Evolutionary conservation across 2,329 filamentous ascomycete species (phyloP).

Genomic region (Laburnicola sp.): DNA sequence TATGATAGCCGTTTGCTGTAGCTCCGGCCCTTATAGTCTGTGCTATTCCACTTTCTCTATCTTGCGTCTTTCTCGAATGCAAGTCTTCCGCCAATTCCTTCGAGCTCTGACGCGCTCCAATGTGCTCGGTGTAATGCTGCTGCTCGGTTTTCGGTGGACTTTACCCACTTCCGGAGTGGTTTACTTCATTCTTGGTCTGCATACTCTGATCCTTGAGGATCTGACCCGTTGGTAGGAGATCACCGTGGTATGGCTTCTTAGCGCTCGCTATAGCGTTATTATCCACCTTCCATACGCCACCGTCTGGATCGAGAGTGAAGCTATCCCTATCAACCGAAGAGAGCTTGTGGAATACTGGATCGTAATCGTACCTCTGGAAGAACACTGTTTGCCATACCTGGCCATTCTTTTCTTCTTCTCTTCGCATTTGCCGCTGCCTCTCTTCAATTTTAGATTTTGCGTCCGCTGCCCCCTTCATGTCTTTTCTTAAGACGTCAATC

Average conservation of each 20-base stretch:
- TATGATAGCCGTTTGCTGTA: background rate
- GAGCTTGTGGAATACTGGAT: slow-evolving; percentile 32
- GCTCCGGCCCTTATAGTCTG: background rate
- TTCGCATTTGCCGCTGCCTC: slow-evolving; percentile 49
- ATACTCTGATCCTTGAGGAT: slow-evolving; percentile 4
- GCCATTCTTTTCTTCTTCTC: slow-evolving; percentile 42
- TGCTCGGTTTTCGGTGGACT: slow-evolving; percentile 1
- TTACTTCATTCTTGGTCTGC: slow-evolving; percentile 1
- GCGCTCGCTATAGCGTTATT: slow-evolving; percentile 23
- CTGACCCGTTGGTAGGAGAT: slow-evolving; percentile 31
- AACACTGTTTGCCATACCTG: slow-evolving; percentile 47
- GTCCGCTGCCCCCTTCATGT: slow-evolving; percentile 46
- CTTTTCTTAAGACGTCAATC: slow-evolving; percentile 41
- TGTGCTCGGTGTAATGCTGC: background rate
- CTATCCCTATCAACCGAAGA: slow-evolving; percentile 21
- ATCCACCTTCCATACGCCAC: slow-evolving; percentile 41
- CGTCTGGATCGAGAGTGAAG: slow-evolving; percentile 28
- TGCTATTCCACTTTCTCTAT: background rate
- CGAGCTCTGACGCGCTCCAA: background rate
- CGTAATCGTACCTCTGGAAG: slow-evolving; percentile 40
- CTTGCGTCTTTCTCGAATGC: background rate
- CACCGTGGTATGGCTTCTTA: slow-evolving; percentile 35
- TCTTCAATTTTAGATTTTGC: slow-evolving; percentile 42
- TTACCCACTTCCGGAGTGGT: background rate
- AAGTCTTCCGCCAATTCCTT: background rate